A percentile compares a stretch with the other conserved stretches of the same genome.
Evolutionary conservation across 345 rosid species (phyloP).

Genomic region (Euclidium syriacum): DNA sequence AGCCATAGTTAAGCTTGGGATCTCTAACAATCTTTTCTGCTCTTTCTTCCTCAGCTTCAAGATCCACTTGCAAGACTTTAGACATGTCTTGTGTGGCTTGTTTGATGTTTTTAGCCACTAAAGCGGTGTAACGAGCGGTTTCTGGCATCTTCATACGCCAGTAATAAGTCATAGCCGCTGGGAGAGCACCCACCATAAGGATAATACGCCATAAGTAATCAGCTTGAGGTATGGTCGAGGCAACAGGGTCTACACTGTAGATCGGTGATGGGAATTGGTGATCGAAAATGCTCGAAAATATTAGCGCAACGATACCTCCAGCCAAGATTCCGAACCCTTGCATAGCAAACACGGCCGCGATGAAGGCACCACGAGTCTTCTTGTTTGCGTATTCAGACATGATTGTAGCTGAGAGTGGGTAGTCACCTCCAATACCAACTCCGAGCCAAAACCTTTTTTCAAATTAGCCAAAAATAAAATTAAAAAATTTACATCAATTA

Average conservation of each 20-base stretch:
- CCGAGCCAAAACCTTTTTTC: slow-evolving; percentile 55
- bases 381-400: slow-evolving; percentile 64
- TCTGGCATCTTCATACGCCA: slow-evolving; percentile 62
- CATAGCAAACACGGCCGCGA: slow-evolving; percentile 56
- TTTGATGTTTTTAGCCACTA: slow-evolving; percentile 39
- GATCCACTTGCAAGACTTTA: slow-evolving; percentile 39
- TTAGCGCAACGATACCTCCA: slow-evolving; percentile 46
- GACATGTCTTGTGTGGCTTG: slow-evolving; percentile 51
- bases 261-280: slow-evolving; percentile 32
- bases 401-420: slow-evolving; percentile 55
- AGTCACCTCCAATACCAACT: slow-evolving; percentile 60
- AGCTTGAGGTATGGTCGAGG: slow-evolving; percentile 39
- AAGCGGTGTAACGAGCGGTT: slow-evolving; percentile 53
- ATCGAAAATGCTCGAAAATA: slow-evolving; percentile 32
- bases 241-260: slow-evolving; percentile 17
- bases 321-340: slow-evolving; percentile 55
- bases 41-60: slow-evolving; percentile 33
- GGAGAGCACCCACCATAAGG: slow-evolving; percentile 48
- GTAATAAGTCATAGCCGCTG: slow-evolving; percentile 45
- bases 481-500: neutral
- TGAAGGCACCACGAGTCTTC: slow-evolving; percentile 54
- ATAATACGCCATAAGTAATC: slow-evolving; percentile 52
- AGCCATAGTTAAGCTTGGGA: slow-evolving; percentile 31
- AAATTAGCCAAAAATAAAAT: neutral
- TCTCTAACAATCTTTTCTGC: neutral